Evolutionary conservation across 345 rosid species (phyloP).

Genomic region (Gynandropsis gynandra): DNA sequence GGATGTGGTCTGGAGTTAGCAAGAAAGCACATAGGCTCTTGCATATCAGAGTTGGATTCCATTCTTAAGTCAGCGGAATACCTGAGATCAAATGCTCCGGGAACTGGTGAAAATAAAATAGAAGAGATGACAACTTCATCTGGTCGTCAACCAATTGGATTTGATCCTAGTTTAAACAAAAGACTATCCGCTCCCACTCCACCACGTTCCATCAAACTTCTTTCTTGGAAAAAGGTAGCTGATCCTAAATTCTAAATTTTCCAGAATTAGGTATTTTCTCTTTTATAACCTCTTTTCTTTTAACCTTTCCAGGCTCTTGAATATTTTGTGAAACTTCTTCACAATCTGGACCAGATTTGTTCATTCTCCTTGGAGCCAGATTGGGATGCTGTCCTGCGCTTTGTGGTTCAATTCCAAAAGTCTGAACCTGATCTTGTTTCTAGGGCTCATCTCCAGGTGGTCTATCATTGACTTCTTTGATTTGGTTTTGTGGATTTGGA

Average conservation of each 20-base stretch:
- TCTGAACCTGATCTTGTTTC: slow-evolving; percentile 86
- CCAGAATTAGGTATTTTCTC: background rate
- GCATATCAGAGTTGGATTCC: slow-evolving; percentile 67
- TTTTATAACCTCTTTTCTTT: slow-evolving; percentile 20
- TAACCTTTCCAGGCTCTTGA: slow-evolving; percentile 61
- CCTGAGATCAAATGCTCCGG: slow-evolving; percentile 31
- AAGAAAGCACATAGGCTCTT: slow-evolving; percentile 74
- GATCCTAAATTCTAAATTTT: slow-evolving; percentile 11
- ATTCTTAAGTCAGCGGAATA: slow-evolving; percentile 49
- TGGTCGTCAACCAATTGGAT: slow-evolving; percentile 71
- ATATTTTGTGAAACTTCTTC: slow-evolving; percentile 89
- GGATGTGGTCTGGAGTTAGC: slow-evolving; percentile 94
- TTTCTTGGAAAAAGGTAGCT: slow-evolving; percentile 78
- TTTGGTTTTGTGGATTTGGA: slow-evolving; percentile 11
- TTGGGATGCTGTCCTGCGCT: slow-evolving; percentile 62
- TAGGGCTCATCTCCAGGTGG: slow-evolving; percentile 96
- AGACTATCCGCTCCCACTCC: slow-evolving; percentile 92
- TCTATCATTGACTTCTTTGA: background rate
- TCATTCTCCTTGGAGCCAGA: slow-evolving; percentile 59
- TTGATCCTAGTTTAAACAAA: slow-evolving; percentile 80
- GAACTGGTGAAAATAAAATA: slow-evolving; percentile 31
- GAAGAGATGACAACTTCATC: slow-evolving; percentile 86
- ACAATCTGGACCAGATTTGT: slow-evolving; percentile 71
- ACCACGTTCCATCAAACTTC: slow-evolving; percentile 84
- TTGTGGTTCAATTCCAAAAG: slow-evolving; percentile 79